phyloP scores from a whole-genome alignment of 805 yeast species.

The Brettanomyces naardenensis region DNA sequence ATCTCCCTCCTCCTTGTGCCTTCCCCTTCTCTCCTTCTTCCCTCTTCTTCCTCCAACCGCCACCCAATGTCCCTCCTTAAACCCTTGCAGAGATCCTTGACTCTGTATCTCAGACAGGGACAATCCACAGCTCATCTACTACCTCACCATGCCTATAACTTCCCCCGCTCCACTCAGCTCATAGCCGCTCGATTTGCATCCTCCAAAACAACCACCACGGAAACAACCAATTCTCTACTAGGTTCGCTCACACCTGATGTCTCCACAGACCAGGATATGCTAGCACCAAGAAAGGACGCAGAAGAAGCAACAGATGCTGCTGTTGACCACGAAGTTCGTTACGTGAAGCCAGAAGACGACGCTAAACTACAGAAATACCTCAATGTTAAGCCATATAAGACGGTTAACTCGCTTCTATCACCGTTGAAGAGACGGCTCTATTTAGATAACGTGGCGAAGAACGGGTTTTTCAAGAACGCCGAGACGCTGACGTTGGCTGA shows the following conservation, averaged over 20 bases:
- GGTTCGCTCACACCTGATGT: constrained; percentile 18
- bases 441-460: constrained; percentile 45
- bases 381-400: constrained; percentile 44
- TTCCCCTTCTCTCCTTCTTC: no score
- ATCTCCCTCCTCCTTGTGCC: no score
- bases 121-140: no score
- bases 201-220: background rate
- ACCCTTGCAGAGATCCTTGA: no score
- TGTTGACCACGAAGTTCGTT: constrained; percentile 7
- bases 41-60: no score
- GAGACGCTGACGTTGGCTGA: constrained; percentile 36
- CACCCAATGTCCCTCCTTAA: no score
- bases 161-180: no score
- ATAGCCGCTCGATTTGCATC: no score
- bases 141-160: no score
- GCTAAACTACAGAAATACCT: constrained; percentile 38
- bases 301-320: constrained; percentile 9
- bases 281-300: constrained; percentile 1
- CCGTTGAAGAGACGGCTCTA: constrained; percentile 69
- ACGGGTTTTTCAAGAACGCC: constrained; percentile 65
- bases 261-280: constrained; percentile 3
- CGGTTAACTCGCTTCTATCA: constrained; percentile 49
- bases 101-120: no score
- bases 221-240: constrained; percentile 15
- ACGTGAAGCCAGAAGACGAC: constrained; percentile 25